Base-by-base conservation (phyloP, 164 flowering plant species). In the Nymphaea colorata region DNA sequence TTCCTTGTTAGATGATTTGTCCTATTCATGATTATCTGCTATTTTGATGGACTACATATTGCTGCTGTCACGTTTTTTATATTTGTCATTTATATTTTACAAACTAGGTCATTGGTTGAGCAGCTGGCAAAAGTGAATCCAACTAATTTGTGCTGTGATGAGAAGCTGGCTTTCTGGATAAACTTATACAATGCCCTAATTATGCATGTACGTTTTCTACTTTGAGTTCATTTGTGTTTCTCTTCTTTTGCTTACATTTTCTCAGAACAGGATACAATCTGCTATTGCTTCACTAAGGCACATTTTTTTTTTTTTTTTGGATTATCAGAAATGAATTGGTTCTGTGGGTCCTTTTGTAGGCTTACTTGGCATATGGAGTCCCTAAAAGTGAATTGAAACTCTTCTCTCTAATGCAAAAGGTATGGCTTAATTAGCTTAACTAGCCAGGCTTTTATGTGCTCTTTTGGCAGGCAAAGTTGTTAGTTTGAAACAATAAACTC, bases 151-250 rank as follows among this genome's bases (percentile, higher is more conserved):
- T 83, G 70, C 70, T 65, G 78, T 67, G 73, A 84, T 41, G 96
- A 84, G 79, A 87, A 82, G 82, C 83, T 89, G 73, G 92, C 95
- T 62, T 89, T 89, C 77, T 89, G 96, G 96, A 86, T 89, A 80
- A 89, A 89, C 83, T 67, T 89, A 60, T 89, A 87, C 59, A 87
- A 89, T 82, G 92, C 96, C 5, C 70, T 89, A 67, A 83, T 87
- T 64, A 89, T 89, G 96, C 96, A 89, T 75, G 96, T 89, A 63
- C 53, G 94, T 74, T 70, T 70, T 62, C 67, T 64, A 25, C 36
- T 25, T 25, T 42, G 16, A 62, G 17, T 16, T 62, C 63, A 44
- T 7, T 63, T n/a, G 25, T 62, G 4, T 44, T 51, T 10, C 57
- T 51, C 5, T 15, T 8, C 14, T 51, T 51, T 51, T 10, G 57